Evolutionary conservation across 371 early-diverging fungal genomes (phyloP).

Genomic region (Funneliformis caledonium): DNA sequence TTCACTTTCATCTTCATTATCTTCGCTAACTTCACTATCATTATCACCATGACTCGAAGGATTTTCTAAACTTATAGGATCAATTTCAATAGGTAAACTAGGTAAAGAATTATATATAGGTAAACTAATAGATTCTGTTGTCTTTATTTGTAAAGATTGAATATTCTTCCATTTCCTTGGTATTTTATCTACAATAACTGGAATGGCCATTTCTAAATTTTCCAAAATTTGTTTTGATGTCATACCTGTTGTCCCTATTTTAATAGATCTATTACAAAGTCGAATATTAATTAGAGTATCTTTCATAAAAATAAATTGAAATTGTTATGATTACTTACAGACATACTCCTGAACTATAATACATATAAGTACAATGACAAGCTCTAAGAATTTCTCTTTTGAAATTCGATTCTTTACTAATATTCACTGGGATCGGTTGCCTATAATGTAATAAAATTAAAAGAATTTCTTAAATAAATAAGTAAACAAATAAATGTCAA

Average conservation of each 20-base stretch:
- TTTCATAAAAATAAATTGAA: conserved; percentile 3
- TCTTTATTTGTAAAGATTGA: conserved; percentile 80
- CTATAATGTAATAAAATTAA: conserved; percentile 42
- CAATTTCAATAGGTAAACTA: not conserved
- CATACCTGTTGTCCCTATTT: conserved; percentile 69
- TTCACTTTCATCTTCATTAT: not conserved
- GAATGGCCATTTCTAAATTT: conserved; percentile 72
- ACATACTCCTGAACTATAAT: conserved; percentile 71
- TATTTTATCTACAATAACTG: conserved; percentile 61
- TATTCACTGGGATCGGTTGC: conserved; percentile 80
- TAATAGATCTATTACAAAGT: conserved; percentile 59
- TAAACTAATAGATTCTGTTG: conserved; percentile 75
- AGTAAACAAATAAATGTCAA: not conserved
- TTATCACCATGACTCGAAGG: not conserved
- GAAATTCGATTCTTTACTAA: conserved; percentile 61
- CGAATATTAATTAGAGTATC: conserved; percentile 10
- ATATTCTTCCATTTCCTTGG: conserved; percentile 81
- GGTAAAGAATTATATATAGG: conserved; percentile 66
- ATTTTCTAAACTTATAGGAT: not conserved
- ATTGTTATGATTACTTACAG: conserved; percentile 49
- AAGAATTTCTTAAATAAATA: not conserved
- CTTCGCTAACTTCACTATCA: not conserved
- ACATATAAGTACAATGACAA: conserved; percentile 77
- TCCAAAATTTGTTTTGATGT: conserved; percentile 68
- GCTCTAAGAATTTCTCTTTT: conserved; percentile 75